Evolutionary conservation across 1,284 basidiomycete genomes (phyloP).

Genomic region (Microstroma glucosiphilum): DNA sequence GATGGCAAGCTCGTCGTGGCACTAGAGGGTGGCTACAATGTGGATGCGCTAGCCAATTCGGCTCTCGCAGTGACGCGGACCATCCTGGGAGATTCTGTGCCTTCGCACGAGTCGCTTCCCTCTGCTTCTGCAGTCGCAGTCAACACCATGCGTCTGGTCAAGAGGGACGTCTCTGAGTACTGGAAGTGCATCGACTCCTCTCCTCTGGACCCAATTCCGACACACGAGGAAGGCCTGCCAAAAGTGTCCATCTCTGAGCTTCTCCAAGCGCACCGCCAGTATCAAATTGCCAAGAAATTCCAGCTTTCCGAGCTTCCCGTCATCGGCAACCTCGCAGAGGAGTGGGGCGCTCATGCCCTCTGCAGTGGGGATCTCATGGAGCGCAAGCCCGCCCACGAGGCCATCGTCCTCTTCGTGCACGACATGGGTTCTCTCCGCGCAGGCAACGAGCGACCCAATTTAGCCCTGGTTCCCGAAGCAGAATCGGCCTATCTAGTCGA

Average conservation of each 20-base stretch:
- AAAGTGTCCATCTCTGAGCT: conserved; percentile 57
- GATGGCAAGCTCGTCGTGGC: conserved; percentile 83
- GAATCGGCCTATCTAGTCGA: conserved; percentile 57
- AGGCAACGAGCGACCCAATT: conserved; percentile 10
- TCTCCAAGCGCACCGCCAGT: conserved; percentile 74
- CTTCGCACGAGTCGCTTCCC: conserved; percentile 58
- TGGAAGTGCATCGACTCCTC: conserved; percentile 67
- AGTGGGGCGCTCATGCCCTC: conserved; percentile 72
- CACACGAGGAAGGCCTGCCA: conserved; percentile 17
- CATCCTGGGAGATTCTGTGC: conserved; percentile 77
- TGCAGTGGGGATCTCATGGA: conserved; percentile 64
- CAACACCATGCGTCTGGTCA: conserved; percentile 79
- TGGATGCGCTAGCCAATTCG: conserved; percentile 79
- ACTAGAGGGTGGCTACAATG: conserved; percentile 94
- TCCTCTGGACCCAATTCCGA: conserved; percentile 36
- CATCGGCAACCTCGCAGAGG: conserved; percentile 60
- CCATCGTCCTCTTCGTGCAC: conserved; percentile 39
- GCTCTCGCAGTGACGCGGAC: conserved; percentile 77
- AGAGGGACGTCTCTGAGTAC: conserved; percentile 75
- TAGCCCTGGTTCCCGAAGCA: conserved; percentile 9
- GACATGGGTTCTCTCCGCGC: conserved; percentile 35
- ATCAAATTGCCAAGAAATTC: conserved; percentile 67
- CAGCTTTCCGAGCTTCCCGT: conserved; percentile 75
- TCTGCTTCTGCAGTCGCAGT: conserved; percentile 71
- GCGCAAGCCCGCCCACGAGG: conserved; percentile 13